Evolutionary conservation across 495 filamentous ascomycete genomes (phyloP).

Genomic region (Xeromyces bisporus): DNA sequence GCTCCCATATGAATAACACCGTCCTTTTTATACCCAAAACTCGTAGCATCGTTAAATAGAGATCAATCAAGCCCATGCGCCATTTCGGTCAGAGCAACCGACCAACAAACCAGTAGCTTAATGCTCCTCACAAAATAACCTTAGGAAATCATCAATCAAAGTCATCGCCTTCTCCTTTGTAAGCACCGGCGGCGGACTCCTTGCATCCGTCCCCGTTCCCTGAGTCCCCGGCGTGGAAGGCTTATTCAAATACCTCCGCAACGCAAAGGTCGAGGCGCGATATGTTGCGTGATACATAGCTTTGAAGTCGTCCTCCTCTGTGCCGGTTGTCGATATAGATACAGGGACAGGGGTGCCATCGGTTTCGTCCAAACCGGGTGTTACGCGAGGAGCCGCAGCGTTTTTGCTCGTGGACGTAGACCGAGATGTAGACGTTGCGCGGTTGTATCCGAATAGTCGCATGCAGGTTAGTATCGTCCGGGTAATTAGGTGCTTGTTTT

Average conservation of each 20-base stretch:
- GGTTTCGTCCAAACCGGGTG: slow-evolving; percentile 5
- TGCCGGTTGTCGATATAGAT: slow-evolving; percentile 4
- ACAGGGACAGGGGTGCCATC: slow-evolving; percentile 3
- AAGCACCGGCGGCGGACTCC: slow-evolving; percentile 13
- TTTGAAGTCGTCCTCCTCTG: slow-evolving; percentile 46
- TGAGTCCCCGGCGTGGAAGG: background rate
- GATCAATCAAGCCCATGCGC: too few species aligned
- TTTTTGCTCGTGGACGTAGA: slow-evolving; percentile 8
- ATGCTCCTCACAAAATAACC: slow-evolving; percentile 28
- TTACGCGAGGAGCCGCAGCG: background rate
- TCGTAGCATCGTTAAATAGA: too few species aligned
- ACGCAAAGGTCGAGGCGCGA: slow-evolving; percentile 41
- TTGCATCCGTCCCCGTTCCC: too few species aligned
- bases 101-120: too few species aligned
- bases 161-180: slow-evolving; percentile 29
- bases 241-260: slow-evolving; percentile 32
- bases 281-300: slow-evolving; percentile 48
- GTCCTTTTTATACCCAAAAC: too few species aligned
- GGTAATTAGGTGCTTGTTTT: slow-evolving; percentile 27
- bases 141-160: slow-evolving; percentile 28
- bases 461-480: slow-evolving; percentile 43
- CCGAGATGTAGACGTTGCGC: slow-evolving; percentile 16
- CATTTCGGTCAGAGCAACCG: too few species aligned
- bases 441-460: slow-evolving; percentile 45
- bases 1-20: too few species aligned